Conservation (phyloP, 2,329 filamentous ascomycete species). For the Thermothelomyces thermophilus region DNA sequence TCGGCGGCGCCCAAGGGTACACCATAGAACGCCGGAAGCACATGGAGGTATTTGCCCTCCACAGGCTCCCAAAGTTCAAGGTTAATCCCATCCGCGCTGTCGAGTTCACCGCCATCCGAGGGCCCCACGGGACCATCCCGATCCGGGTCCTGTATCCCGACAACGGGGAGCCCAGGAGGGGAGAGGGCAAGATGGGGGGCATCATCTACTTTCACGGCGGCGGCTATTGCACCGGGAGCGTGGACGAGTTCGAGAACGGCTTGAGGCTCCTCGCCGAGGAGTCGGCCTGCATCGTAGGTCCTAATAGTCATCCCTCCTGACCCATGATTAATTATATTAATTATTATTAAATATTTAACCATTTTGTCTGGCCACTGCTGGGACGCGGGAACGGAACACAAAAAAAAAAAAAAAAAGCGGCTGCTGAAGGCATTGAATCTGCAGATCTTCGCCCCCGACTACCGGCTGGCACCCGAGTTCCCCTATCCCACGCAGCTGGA, state of each 20-base stretch:
- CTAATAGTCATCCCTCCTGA: not conserved
- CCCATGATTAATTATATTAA: no score
- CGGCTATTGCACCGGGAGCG: slow-evolving; percentile 8
- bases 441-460: slow-evolving; percentile 13
- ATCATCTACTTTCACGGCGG: slow-evolving; percentile 17
- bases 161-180: not conserved
- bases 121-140: slow-evolving; percentile 15
- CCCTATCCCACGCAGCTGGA: slow-evolving; percentile 13
- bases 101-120: slow-evolving; percentile 16
- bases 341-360: no score
- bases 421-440: no score
- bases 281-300: slow-evolving; percentile 12
- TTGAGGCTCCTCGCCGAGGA: slow-evolving; percentile 14
- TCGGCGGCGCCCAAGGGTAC: slow-evolving; percentile 10
- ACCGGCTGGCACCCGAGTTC: slow-evolving; percentile 13
- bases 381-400: no score
- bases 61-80: slow-evolving; percentile 2
- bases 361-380: no score
- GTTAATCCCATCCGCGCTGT: slow-evolving; percentile 11
- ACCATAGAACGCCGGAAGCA: slow-evolving; percentile 10
- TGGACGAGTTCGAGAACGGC: slow-evolving; percentile 17
- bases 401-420: no score
- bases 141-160: slow-evolving; percentile 12
- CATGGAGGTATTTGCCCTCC: slow-evolving; percentile 10
- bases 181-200: slow-evolving; percentile 5